Conservation (phyloP, 2,329 filamentous ascomycete genomes). For the Aspergillus pseudonomiae region DNA sequence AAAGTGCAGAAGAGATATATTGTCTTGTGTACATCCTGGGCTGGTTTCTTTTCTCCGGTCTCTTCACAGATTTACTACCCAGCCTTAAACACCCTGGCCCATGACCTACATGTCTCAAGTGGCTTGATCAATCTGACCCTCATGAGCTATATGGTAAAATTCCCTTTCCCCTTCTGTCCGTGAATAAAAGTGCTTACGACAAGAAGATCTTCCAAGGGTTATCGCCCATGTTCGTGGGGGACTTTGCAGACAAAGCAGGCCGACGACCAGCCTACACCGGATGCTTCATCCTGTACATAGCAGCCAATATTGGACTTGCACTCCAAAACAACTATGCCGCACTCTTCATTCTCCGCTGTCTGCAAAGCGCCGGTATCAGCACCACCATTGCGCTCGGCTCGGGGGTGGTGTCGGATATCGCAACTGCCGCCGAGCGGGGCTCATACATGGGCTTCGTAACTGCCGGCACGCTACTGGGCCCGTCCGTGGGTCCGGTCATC, state of each 20-base stretch:
- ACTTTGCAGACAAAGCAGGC: conserved; percentile 55
- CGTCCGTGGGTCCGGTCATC: conserved; percentile 60
- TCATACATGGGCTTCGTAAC: conserved; percentile 51
- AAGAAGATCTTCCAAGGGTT: conserved; percentile 56
- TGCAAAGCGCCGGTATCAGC: conserved; percentile 47
- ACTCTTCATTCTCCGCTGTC: conserved; percentile 40
- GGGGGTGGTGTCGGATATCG: conserved; percentile 45
- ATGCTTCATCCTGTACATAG: conserved; percentile 55
- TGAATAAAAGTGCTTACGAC: not conserved
- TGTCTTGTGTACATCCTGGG: conserved; percentile 33
- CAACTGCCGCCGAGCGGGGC: conserved; percentile 42
- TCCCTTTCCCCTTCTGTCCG: not conserved
- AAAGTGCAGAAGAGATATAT: conserved; percentile 9
- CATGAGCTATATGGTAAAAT: conserved; percentile 67
- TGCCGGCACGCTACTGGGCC: conserved; percentile 58
- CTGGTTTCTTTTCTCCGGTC: conserved; percentile 49
- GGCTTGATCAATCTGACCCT: conserved; percentile 56
- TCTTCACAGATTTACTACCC: conserved; percentile 51
- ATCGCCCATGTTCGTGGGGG: conserved; percentile 55
- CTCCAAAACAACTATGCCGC: conserved; percentile 42
- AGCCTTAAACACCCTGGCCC: conserved; percentile 37
- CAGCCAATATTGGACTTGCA: conserved; percentile 44
- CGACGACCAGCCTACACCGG: conserved; percentile 55
- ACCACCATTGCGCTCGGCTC: conserved; percentile 46
- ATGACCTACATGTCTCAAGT: conserved; percentile 32